These are phyloP conservation scores for Carex arenaria DNA, from an alignment of 202 grass and related monocot species.

Conservation along the genomic window DNA sequence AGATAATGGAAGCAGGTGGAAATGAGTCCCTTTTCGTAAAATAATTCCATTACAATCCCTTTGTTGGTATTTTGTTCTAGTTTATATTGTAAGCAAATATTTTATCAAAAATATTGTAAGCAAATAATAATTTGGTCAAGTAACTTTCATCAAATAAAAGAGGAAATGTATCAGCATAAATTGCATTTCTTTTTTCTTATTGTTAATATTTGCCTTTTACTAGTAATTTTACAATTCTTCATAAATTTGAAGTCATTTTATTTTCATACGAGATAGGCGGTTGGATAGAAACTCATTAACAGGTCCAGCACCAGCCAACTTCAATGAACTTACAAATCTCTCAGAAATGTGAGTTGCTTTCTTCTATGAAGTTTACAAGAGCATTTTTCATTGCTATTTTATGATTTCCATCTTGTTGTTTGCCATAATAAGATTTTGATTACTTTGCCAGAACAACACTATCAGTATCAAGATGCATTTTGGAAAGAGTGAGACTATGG, in stretches of 20 bases:
- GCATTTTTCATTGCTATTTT: background rate
- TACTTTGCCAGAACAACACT: background rate
- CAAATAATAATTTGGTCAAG: background rate
- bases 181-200: background rate
- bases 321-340: conserved; percentile 57
- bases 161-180: background rate
- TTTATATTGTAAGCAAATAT: background rate
- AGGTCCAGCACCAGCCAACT: conserved; percentile 54
- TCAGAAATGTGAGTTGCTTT: conserved; percentile 62
- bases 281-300: conserved; percentile 59
- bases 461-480: background rate
- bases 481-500: background rate
- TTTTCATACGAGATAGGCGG: conserved; percentile 35
- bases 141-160: background rate
- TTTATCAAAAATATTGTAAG: background rate
- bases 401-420: background rate
- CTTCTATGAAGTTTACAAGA: background rate
- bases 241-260: background rate
- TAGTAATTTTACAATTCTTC: background rate
- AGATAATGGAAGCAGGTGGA: background rate
- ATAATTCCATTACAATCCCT: background rate
- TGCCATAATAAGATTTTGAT: background rate
- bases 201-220: background rate
- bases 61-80: background rate
- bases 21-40: background rate